Evolutionary conservation across 257 asterid genomes (phyloP), one percentile per base, ranked within the genome.

Genomic region (Petunia secreta): DNA sequence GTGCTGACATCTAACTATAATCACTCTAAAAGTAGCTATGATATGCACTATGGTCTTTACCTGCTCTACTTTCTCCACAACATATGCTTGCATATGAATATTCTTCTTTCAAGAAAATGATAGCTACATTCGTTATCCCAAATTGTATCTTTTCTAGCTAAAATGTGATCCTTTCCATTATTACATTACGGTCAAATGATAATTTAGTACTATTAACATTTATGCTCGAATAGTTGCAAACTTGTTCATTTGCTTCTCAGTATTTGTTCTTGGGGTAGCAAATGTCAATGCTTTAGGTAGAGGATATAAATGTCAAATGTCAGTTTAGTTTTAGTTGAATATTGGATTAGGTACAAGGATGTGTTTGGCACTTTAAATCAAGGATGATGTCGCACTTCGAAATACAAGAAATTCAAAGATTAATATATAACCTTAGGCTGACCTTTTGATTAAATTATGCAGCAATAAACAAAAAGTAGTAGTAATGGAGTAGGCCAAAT

Each of bases 41-140:
- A 16, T 44, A 46, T 69, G 76, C 1, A 16, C 59, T 69, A 39
- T 44, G 41, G 9, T 69, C 41, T 46, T 25, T 46, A 69, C 76
- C 76, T 69, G 57, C 41, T 69, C 59, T 44, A 69, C 76, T 69
- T 69, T 44, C 58, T 68, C 16, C 76, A 1, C 8, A 8, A 25
- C 8, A 44, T 38, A 9, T 68, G 16, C 41, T 16, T 44, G 1
- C 8, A 68, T 16, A 16, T 8, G 1, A 16, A 68, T 16, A 16
- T 8, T 38, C 16, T 3, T 67, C 0, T 8, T 16, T 44, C 55
- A 1, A 44, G 3, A 46, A 57, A 34, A 62, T 34, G 63, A 58
- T 58, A 14, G 67, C 67, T 25, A 62, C 2, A 34, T 9, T 11
- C 8, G 34, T 62, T 62, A 62, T 15, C 15, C 67, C 15, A 36